Percentiles rank a stretch among this genome's conserved stretches.
These are phyloP conservation scores for Neurospora discreta DNA, from an alignment of 495 filamentous ascomycete genomes.

Conservation along the genomic window DNA sequence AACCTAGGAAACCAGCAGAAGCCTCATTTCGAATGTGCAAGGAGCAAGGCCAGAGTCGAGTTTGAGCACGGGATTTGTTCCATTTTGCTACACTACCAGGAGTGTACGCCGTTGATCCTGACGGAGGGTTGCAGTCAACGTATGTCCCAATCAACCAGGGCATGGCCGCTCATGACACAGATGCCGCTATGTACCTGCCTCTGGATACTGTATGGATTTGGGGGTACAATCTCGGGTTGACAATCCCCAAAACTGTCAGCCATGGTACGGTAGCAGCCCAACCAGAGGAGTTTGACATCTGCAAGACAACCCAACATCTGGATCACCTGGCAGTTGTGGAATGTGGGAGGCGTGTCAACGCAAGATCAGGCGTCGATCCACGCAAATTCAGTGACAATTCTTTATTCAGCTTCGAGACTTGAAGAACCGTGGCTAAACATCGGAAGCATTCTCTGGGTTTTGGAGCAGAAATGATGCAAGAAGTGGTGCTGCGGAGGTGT, in stretches of 20 bases:
- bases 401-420: not conserved
- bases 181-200: not conserved
- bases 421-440: not conserved
- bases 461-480: not conserved
- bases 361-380: slow-evolving; percentile 22
- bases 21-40: slow-evolving; percentile 3
- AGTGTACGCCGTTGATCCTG: not conserved
- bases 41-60: not conserved
- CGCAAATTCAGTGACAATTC: not conserved
- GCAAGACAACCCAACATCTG: slow-evolving; percentile 18
- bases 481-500: too few relatives aligned
- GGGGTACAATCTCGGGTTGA: slow-evolving; percentile 9
- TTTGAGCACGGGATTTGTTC: not conserved
- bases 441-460: not conserved
- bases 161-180: not conserved
- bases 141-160: not conserved
- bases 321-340: not conserved
- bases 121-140: not conserved
- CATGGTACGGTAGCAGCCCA: not conserved
- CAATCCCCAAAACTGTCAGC: slow-evolving; percentile 6
- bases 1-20: slow-evolving; percentile 5
- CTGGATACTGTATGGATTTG: not conserved
- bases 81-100: not conserved
- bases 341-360: not conserved
- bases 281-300: slow-evolving; percentile 6